Conservation (phyloP, 2,329 filamentous ascomycete genomes). For the Incumbomyces lentus region DNA sequence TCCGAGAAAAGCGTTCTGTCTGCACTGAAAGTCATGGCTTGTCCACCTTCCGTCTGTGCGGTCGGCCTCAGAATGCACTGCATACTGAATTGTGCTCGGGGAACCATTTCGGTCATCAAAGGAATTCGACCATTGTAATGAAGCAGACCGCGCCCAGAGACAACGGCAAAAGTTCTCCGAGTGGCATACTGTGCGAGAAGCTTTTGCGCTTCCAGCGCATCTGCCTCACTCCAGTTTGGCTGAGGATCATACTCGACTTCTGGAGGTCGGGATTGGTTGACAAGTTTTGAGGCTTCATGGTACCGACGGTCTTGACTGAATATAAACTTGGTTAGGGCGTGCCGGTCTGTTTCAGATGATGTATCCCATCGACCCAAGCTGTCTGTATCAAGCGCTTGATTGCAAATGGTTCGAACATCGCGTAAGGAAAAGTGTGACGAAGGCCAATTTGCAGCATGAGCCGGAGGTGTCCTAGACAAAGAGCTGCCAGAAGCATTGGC, state of each 20-base stretch:
- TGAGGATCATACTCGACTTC: constrained; percentile 66
- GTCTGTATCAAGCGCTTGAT: constrained; percentile 38
- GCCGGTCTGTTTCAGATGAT: constrained; percentile 71
- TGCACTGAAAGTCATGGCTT: constrained; percentile 55
- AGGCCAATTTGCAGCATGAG: constrained; percentile 1
- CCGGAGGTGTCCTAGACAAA: background rate
- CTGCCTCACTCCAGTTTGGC: constrained; percentile 70
- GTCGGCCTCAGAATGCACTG: constrained; percentile 85
- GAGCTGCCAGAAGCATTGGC: background rate
- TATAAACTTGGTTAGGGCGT: constrained; percentile 71
- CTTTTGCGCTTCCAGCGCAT: constrained; percentile 86
- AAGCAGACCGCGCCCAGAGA: constrained; percentile 74
- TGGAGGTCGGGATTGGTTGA: constrained; percentile 76
- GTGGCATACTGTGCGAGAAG: constrained; percentile 78
- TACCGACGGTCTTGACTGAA: constrained; percentile 87
- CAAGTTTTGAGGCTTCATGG: constrained; percentile 69
- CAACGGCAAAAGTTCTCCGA: constrained; percentile 76
- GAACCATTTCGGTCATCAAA: constrained; percentile 82
- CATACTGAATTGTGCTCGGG: constrained; percentile 80
- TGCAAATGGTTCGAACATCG: constrained; percentile 70
- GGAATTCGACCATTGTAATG: constrained; percentile 82
- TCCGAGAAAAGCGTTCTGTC: constrained; percentile 81
- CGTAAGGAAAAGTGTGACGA: constrained; percentile 51
- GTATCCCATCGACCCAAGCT: constrained; percentile 56
- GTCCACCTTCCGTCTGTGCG: constrained; percentile 53